phyloP scores from a whole-genome alignment of 2,329 filamentous ascomycete species.

The Hymenoscyphus albidus region DNA sequence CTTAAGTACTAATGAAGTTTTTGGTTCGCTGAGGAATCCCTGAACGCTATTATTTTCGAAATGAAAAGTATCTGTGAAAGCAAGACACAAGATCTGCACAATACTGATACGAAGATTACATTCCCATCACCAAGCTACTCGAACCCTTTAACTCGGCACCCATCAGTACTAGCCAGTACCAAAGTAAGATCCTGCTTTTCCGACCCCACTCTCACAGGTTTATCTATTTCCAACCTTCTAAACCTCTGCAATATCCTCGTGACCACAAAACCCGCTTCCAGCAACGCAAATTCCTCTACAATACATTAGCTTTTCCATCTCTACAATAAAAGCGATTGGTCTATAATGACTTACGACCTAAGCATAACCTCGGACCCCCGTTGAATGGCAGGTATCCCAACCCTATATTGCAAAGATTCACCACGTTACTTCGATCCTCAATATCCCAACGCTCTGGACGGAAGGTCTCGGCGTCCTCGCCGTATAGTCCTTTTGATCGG shows the following conservation, averaged over 20 bases:
- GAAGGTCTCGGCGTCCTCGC: conserved; percentile 35
- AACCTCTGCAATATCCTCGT: conserved; percentile 32
- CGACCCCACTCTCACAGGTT: conserved; percentile 9
- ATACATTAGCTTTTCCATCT: neutral
- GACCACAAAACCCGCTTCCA: conserved; percentile 34
- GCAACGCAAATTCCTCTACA: conserved; percentile 36
- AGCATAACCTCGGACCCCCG: conserved; percentile 35
- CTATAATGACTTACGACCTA: conserved; percentile 18
- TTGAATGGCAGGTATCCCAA: conserved; percentile 38
- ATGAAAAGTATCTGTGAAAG: no score
- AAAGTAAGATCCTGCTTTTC: conserved; percentile 24
- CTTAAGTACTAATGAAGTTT: no score
- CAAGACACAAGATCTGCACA: no score
- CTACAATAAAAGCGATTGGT: neutral
- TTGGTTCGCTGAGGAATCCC: no score
- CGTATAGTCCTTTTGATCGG: conserved; percentile 34
- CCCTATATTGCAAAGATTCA: conserved; percentile 39
- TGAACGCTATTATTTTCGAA: no score
- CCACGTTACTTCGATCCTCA: conserved; percentile 1
- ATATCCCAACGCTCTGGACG: conserved; percentile 36
- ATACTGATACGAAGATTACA: no score
- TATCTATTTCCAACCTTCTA: conserved; percentile 3
- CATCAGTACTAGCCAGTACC: conserved; percentile 22
- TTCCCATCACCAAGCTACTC: neutral
- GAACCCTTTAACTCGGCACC: conserved; percentile 15